These are phyloP conservation scores for Pythium chondricola DNA, from an alignment of 352 stramenopile genomes.

Conservation along the genomic window DNA sequence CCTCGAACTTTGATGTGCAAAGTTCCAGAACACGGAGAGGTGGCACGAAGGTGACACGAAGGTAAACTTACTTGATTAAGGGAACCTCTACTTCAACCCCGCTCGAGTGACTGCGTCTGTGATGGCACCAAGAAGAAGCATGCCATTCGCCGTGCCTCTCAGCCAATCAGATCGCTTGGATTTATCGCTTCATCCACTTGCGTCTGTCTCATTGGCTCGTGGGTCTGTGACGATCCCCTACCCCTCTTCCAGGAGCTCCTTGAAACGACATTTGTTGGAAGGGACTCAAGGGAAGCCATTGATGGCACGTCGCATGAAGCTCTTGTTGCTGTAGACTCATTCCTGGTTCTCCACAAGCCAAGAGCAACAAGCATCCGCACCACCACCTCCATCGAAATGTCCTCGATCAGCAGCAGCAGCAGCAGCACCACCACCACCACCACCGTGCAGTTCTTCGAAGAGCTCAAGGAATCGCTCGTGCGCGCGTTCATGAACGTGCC, in stretches of 20 bases:
- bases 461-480: constrained; percentile 47
- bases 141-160: too few species aligned
- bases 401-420: too few species aligned
- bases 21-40: constrained; percentile 14
- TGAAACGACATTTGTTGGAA: too few species aligned
- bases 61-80: not conserved
- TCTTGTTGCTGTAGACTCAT: too few species aligned
- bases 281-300: too few species aligned
- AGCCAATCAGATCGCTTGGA: constrained; percentile 12
- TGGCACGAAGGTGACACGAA: constrained; percentile 19
- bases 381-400: too few species aligned
- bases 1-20: constrained; percentile 20
- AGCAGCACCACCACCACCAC: constrained; percentile 1
- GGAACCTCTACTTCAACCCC: not conserved
- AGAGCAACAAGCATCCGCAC: too few species aligned
- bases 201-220: constrained; percentile 13
- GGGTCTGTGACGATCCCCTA: constrained; percentile 7
- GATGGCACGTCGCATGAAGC: too few species aligned
- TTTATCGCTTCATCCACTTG: constrained; percentile 19
- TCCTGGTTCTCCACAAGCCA: too few species aligned
- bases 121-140: too few species aligned
- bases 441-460: constrained; percentile 31
- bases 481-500: constrained; percentile 74
- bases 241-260: too few species aligned
- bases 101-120: constrained; percentile 1